These are phyloP conservation scores for Skeletonema tropicum DNA, from an alignment of 108 stramenopile species.

Conservation along the genomic window DNA sequence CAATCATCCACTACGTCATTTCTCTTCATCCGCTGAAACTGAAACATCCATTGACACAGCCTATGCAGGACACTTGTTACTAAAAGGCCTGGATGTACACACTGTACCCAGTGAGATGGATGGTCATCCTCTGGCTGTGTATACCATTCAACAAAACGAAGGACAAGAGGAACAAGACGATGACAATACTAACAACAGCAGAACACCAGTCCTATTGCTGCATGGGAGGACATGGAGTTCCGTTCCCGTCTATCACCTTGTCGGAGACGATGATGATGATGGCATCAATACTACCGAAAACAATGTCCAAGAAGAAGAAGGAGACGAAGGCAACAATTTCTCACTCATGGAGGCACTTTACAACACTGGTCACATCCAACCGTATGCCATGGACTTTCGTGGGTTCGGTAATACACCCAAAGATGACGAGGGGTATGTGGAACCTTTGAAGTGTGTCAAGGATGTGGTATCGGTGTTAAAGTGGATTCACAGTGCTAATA, in stretches of 20 bases:
- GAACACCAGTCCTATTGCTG: conserved; percentile 69
- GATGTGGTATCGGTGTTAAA: conserved; percentile 80
- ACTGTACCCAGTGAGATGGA: conserved; percentile 67
- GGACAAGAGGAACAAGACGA: too few species aligned
- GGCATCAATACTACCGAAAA: not conserved
- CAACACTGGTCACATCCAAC: conserved; percentile 57
- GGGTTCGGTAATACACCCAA: conserved; percentile 88
- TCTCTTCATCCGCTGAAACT: not conserved
- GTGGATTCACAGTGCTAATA: conserved; percentile 65
- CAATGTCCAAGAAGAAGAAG: not conserved
- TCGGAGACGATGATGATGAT: conserved; percentile 3
- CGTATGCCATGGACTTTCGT: conserved; percentile 90
- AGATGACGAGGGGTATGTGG: conserved; percentile 64
- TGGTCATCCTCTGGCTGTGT: conserved; percentile 76
- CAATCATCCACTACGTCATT: not conserved
- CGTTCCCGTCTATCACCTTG: conserved; percentile 85
- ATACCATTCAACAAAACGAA: conserved; percentile 53
- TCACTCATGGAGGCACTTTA: conserved; percentile 72
- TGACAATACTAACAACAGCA: not conserved
- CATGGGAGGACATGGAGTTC: conserved; percentile 92
- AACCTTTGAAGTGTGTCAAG: conserved; percentile 72
- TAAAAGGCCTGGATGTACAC: conserved; percentile 77
- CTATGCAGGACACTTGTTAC: conserved; percentile 7
- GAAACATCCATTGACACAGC: not conserved
- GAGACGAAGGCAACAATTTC: conserved; percentile 9